Evolutionary conservation across 495 filamentous ascomycete species (phyloP), one percentile per base, ranked within the genome.

Genomic region (Tuber calosporum): DNA sequence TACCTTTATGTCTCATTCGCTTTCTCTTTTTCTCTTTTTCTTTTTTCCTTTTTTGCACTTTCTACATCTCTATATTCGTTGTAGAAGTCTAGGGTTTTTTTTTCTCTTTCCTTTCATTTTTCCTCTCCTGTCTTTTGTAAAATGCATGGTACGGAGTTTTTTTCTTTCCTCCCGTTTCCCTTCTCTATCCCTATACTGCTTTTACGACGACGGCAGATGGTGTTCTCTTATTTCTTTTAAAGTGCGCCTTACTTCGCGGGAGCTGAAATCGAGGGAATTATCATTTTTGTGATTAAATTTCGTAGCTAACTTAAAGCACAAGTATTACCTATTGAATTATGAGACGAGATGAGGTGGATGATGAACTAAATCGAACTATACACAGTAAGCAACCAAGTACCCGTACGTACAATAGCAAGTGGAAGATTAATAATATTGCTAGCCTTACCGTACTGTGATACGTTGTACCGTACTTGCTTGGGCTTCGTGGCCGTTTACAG

Each of bases 131-230:
- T 34, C 8, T 17, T 34, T 62, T 62, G 26, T 34, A 62, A 75
- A 78, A 78, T 73, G 76, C 76, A 78, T 78, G 76, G 76, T 73
- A 43, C 48, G 76, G 76, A 78, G 76, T 78, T 78, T 70, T 73
- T 48, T 78, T 73, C 67, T 70, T 77, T 26, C 48, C 69, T 40
- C 58, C 34, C 58, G 67, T 68, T 58, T 53, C 38, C 34, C 68
- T 53, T 67, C 30, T 70, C 20, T 74, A 13, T 39, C 40, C 70
- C 48, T 69, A 37, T 67, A 70, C 67, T 68, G 30, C 69, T 73
- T 58, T 68, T 58, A 68, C 53, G 75, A 42, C 53, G 70, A 38
- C 34, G 67, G 74, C 42, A 77, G 75, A 43, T 70, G 76, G 70
- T 78, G 70, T 45, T 72, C 73, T 78, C 70, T 68, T 77, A 66